Evolutionary conservation across 106 monocot species (phyloP), one percentile per base, ranked within the genome.

Genomic region (Cymbidium sinense): DNA sequence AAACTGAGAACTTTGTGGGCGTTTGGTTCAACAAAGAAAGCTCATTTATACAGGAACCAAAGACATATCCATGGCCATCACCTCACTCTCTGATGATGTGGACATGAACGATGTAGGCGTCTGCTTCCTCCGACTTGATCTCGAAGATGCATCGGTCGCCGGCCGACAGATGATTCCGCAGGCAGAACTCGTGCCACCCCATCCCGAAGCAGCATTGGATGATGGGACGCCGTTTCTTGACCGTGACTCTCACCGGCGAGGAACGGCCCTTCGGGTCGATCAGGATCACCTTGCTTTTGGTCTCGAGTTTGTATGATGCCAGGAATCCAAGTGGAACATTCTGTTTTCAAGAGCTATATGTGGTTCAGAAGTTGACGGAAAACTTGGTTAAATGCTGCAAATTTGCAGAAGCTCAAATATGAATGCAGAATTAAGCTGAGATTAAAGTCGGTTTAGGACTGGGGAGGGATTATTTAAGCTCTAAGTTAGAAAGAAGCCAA

Each of bases 181-280:
- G 19, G 71, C 71, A 71, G 37, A 71, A 71, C 30, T 71, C 71
- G 11, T 71, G 71, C 71, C 71, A 71, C 21, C 71, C 71, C 20
- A 12, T 36, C 6, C 37, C 21, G 13, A 71, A 71, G 37, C 71
- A 71, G 37, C 71, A 71, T 33, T 71, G 71, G 71, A 37, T 33
- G 5, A 71, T 10, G 10, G 71, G 71, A 15, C 71, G 71, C 28
- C 71, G 71, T 39, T 71, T 71, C 71, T 29, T 71, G 71, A 71
- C 39, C 37, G 1, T 35, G 39, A 71, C 20, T n/a, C 36, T 71
- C 71, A 71, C 71, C 71, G 6, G 71, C 71, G 37, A 71, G 0
- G 27, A 71, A n/a, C 71, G 37, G 7, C 71, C 71, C 10, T 71
- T 71, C 2, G 71, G 71, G 11, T 71, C 71, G 7, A 71, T 21